Evolutionary conservation across 2,329 filamentous ascomycete genomes (phyloP).

Genomic region (Hypocrella siamensis): DNA sequence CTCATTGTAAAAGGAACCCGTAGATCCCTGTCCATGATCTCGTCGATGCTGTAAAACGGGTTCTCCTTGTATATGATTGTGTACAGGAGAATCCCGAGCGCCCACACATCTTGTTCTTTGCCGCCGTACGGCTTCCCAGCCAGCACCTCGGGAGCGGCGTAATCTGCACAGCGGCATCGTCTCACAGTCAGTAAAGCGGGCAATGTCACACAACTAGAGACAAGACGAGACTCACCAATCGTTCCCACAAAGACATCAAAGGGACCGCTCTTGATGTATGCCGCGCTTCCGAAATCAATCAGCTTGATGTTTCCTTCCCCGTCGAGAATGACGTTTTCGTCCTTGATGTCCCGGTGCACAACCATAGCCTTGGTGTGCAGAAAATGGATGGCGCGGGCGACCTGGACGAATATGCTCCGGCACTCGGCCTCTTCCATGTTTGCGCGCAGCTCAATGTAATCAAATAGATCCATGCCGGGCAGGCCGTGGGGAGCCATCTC

Average conservation of each 20-base stretch:
- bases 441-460: conserved; percentile 90
- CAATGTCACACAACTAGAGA: conserved; percentile 17
- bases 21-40: conserved; percentile 95
- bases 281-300: conserved; percentile 95
- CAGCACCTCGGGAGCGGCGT: conserved; percentile 94
- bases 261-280: conserved; percentile 94
- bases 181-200: not conserved
- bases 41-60: conserved; percentile 95
- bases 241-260: conserved; percentile 99
- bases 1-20: conserved; percentile 79
- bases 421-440: conserved; percentile 96
- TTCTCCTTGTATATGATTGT: conserved; percentile 99
- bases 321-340: conserved; percentile 93
- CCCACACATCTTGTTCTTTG: conserved; percentile 98
- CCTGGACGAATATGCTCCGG: conserved; percentile 87
- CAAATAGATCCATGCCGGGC: conserved; percentile 95
- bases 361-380: conserved; percentile 81
- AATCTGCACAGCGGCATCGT: conserved; percentile 43
- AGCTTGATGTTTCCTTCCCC: conserved; percentile 92
- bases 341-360: conserved; percentile 96
- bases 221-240: conserved; percentile 52
- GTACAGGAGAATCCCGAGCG: conserved; percentile 88
- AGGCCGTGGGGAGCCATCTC: conserved; percentile 93
- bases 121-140: conserved; percentile 83
- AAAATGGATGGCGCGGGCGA: conserved; percentile 78